These are phyloP conservation scores for Inga oerstediana DNA, from an alignment of 306 rosid species.

Conservation along the genomic window DNA sequence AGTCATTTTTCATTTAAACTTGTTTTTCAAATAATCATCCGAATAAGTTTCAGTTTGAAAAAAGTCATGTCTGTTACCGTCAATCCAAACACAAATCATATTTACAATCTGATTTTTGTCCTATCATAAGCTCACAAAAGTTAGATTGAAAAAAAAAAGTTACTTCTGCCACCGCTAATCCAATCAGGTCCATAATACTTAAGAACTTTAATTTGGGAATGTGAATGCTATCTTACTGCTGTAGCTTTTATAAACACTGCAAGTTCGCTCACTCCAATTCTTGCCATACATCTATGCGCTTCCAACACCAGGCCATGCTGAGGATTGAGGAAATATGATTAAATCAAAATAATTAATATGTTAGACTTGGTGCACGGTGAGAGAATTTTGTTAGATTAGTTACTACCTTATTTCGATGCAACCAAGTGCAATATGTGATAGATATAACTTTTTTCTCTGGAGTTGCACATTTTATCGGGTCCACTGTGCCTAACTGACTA, in stretches of 20 bases:
- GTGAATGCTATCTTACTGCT: conserved; percentile 28
- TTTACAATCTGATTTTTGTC: too few relatives aligned
- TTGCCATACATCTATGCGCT: not conserved
- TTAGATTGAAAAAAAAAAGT: too few relatives aligned
- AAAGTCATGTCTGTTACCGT: too few relatives aligned
- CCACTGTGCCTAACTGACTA: not conserved
- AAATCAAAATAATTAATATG: not conserved
- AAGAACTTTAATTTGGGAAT: conserved; percentile 31
- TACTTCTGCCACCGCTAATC: too few relatives aligned
- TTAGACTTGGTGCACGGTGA: not conserved
- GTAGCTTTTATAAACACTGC: conserved; percentile 16
- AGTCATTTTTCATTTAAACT: too few relatives aligned
- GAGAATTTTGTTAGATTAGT: conserved; percentile 19
- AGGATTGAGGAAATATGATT: not conserved
- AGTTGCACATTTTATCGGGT: not conserved
- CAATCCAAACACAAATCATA: too few relatives aligned
- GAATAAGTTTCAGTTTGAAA: too few relatives aligned
- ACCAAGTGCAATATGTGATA: not conserved
- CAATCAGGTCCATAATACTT: not conserved
- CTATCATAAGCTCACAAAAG: too few relatives aligned
- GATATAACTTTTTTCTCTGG: not conserved
- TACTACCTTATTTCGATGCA: conserved; percentile 7
- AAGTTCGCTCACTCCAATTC: too few relatives aligned
- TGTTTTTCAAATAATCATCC: too few relatives aligned
- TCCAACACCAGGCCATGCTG: conserved; percentile 15